These are phyloP conservation scores for Grigorovia jiainica DNA, from an alignment of 805 yeast species.

Conservation along the genomic window DNA sequence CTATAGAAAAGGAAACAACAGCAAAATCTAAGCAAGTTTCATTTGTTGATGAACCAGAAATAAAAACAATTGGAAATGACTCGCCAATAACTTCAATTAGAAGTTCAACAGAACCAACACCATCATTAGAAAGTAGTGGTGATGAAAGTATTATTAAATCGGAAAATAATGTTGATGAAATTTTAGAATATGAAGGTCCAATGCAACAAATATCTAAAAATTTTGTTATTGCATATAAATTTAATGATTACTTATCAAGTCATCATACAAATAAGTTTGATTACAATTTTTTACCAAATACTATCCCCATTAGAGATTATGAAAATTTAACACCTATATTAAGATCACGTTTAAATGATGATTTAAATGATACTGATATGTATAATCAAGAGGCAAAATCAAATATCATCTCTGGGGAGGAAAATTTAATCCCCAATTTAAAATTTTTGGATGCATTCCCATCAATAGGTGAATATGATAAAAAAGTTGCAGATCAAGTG, in stretches of 20 bases:
- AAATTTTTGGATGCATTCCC: conserved; percentile 33
- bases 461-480: conserved; percentile 49
- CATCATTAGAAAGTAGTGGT: not conserved
- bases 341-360: not conserved
- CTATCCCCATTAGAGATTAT: not conserved
- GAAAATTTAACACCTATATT: not conserved
- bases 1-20: not conserved
- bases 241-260: not conserved
- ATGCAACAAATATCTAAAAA: conserved; percentile 49
- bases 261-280: not conserved
- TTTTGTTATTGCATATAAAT: conserved; percentile 30
- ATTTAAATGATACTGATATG: not conserved
- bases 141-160: conserved; percentile 3
- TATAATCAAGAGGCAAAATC: not conserved
- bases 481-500: conserved; percentile 33
- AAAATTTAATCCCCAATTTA: conserved; percentile 34
- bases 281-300: conserved; percentile 2
- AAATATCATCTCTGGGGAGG: conserved; percentile 24
- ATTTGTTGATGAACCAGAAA: conserved; percentile 12
- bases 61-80: conserved; percentile 11
- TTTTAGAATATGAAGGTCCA: conserved; percentile 52
- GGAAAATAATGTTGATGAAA: conserved; percentile 8
- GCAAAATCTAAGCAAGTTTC: conserved; percentile 14
- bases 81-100: conserved; percentile 7
- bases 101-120: conserved; percentile 6